These are phyloP conservation scores for Chiua virens DNA, from an alignment of 768 basidiomycete genomes.

Conservation along the genomic window DNA sequence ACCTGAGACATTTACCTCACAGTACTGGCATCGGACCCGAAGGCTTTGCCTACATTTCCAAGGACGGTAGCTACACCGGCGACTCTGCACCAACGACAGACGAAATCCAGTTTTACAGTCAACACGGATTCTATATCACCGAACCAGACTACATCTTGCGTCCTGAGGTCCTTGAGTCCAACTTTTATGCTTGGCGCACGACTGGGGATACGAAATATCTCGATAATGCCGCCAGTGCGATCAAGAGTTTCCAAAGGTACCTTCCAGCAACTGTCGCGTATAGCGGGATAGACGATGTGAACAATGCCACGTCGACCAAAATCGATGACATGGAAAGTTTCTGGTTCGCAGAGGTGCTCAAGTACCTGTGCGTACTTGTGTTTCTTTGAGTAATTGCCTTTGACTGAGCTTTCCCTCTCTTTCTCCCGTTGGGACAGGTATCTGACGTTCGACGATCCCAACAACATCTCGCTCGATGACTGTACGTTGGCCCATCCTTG, in stretches of 20 bases:
- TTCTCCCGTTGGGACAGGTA: constrained; percentile 40
- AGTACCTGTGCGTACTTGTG: constrained; percentile 53
- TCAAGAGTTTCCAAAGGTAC: constrained; percentile 58
- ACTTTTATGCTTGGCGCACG: constrained; percentile 75
- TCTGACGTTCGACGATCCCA: constrained; percentile 72
- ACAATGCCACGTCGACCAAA: constrained; percentile 37
- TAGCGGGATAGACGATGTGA: constrained; percentile 58
- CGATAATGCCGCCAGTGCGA: constrained; percentile 58
- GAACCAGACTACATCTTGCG: constrained; percentile 56
- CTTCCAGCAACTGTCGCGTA: constrained; percentile 48
- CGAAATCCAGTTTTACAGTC: constrained; percentile 53
- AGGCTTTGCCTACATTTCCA: constrained; percentile 58
- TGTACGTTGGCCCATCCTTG: constrained; percentile 35
- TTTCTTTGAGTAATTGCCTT: neutral
- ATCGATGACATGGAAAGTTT: constrained; percentile 71
- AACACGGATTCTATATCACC: constrained; percentile 67
- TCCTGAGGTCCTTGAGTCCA: constrained; percentile 79
- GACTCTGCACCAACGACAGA: constrained; percentile 31
- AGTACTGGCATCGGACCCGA: constrained; percentile 82
- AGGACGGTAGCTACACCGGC: constrained; percentile 64
- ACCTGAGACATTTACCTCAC: neutral
- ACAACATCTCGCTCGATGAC: constrained; percentile 59
- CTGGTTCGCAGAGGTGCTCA: constrained; percentile 71
- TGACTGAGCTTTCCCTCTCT: no score
- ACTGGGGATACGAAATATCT: constrained; percentile 71